phyloP scores from a whole-genome alignment of 352 stramenopile genomes.

The Albugo candida region DNA sequence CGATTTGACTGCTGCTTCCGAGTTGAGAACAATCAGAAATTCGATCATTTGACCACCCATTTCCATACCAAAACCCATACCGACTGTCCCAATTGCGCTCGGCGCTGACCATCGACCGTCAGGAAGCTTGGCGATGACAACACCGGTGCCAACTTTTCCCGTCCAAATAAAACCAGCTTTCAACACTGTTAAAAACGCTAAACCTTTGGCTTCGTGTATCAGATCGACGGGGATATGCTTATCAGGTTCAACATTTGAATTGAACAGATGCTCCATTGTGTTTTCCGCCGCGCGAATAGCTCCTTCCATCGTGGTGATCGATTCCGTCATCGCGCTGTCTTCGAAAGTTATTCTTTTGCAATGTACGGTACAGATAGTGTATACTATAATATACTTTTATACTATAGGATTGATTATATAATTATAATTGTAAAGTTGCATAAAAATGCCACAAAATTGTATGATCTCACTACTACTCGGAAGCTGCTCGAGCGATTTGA shows the following conservation, averaged over 20 bases:
- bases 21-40: constrained; percentile 88
- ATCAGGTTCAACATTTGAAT: constrained; percentile 67
- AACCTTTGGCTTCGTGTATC: constrained; percentile 74
- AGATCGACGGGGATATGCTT: constrained; percentile 80
- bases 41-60: constrained; percentile 65
- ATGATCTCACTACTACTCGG: not conserved
- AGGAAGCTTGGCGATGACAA: constrained; percentile 86
- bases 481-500: no score
- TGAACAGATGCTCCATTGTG: constrained; percentile 84
- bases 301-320: constrained; percentile 79
- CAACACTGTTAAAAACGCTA: constrained; percentile 84
- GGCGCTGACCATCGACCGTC: constrained; percentile 91
- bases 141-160: constrained; percentile 69
- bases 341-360: not conserved
- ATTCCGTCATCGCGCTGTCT: constrained; percentile 23
- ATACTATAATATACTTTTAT: no score
- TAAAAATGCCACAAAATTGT: not conserved
- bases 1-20: constrained; percentile 79
- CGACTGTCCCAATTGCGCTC: constrained; percentile 83
- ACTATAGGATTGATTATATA: no score
- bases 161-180: constrained; percentile 81
- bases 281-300: constrained; percentile 78
- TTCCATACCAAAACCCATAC: constrained; percentile 74
- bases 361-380: no score
- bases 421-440: not conserved